Base-by-base conservation (phyloP, 2,329 filamentous ascomycete genomes). In the Aquanectria penicillioides region DNA sequence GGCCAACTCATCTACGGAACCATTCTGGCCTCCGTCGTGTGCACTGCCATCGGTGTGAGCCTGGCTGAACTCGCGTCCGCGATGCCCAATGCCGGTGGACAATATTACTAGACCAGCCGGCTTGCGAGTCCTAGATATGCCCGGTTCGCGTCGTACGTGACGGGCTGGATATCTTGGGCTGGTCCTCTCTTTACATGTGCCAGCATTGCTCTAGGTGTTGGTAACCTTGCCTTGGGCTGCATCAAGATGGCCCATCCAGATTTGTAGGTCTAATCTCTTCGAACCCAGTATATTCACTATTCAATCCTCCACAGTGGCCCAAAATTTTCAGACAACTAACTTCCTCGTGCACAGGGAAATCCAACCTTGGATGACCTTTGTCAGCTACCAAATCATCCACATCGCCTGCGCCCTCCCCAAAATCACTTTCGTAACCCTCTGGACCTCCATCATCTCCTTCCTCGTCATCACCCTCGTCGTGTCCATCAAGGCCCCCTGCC, bases 1-100 rank as follows among this genome's bases (percentile, higher is more conserved):
- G 2, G 37, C 58, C 15, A 61, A 58, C 48, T 61, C 58, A 37
- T 57, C 29, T 57, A 57, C 23, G 47, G 54, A 20, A 38, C 31
- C 12, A 46, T 57, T 7, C 23, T 57, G 4, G 17, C 52, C 12
- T 25, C 54, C 0, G n/a, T 47, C 2, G 33, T 52, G 3, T 52
- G 31, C 23, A 20, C 26, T 11, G 46, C 38, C 25, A 52, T 57
- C 7, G 54, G 29, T 3, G 54, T 46, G 5, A 40, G 26, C 7
- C 36, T 57, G 25, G 36, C 29, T n/a, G 54, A 57, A 15, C 33
- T 57, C 5, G 47, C 47, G 2, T 46, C 38, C 13, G 47, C 47
- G 4, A 57, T 57, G 54, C 47, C 47, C 3, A 33, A 57, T 23
- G 47, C 54, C 1, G 38, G 47, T 3, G 47, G 54, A 2, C 54